Percentiles rank a stretch among this genome's conserved stretches.
Evolutionary conservation across 768 basidiomycete species (phyloP).

Genomic region (Rhodotorula paludigena): DNA sequence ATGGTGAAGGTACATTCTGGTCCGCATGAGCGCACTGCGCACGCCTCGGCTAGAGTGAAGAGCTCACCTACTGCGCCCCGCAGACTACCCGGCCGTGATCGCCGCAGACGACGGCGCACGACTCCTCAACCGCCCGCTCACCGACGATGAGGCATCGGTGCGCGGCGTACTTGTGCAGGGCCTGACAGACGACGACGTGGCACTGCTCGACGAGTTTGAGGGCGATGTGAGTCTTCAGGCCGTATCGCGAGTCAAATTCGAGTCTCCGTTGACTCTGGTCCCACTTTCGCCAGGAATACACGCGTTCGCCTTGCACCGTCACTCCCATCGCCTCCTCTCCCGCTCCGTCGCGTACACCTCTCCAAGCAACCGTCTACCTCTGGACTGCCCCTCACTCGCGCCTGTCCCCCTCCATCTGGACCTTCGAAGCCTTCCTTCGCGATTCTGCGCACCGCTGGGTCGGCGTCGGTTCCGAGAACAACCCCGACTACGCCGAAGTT

Average conservation of each 20-base stretch:
- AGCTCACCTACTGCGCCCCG: neutral
- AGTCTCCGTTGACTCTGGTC: neutral
- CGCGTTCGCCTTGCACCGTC: slow-evolving; percentile 55
- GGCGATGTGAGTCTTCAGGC: slow-evolving; percentile 52
- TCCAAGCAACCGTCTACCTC: slow-evolving; percentile 68
- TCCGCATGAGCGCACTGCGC: neutral
- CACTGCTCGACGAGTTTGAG: slow-evolving; percentile 73
- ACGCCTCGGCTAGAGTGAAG: neutral
- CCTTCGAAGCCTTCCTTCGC: slow-evolving; percentile 70
- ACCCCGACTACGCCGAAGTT: slow-evolving; percentile 54
- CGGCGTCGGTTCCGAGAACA: slow-evolving; percentile 47
- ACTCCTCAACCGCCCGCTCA: slow-evolving; percentile 55
- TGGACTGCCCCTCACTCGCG: slow-evolving; percentile 53
- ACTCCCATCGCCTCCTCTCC: slow-evolving; percentile 52
- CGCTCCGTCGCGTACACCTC: slow-evolving; percentile 43
- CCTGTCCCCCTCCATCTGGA: slow-evolving; percentile 66
- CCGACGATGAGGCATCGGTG: slow-evolving; percentile 62
- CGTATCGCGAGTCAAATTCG: too few relatives aligned
- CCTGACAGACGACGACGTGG: slow-evolving; percentile 61
- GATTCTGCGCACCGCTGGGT: slow-evolving; percentile 77
- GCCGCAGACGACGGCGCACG: slow-evolving; percentile 55
- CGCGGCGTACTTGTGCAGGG: slow-evolving; percentile 75
- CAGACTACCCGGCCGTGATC: slow-evolving; percentile 79
- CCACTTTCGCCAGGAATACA: slow-evolving; percentile 63
- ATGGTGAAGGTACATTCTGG: slow-evolving; percentile 46